Evolutionary conservation across 257 asterid genomes (phyloP), one percentile per base, ranked within the genome.

Genomic region (Echites panduratus): DNA sequence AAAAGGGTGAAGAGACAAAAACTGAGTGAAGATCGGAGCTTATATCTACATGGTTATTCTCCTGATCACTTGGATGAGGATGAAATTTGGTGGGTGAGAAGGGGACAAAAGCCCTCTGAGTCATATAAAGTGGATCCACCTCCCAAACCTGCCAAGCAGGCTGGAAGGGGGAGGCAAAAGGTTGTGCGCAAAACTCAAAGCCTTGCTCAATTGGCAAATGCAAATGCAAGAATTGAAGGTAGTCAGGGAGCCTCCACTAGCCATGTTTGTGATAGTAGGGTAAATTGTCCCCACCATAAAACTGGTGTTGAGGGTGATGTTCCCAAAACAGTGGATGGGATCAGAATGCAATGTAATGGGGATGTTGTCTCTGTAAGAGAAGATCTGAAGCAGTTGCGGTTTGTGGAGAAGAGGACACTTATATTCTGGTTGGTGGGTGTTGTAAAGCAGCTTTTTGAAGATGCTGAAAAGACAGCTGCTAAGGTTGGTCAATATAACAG

Each of bases 191-290:
- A 95, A 87, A 95, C 96, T 58, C 97, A 87, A 68, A 92, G 96
- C 80, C 98, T 95, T 78, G 96, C 98, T 32, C 99, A 95, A 66
- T 83, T 95, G 78, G 97, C 97, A 72, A 53, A 53, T n/a, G 89
- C 96, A 14, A 62, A 29, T 78, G 89, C 97, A 61, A 91, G 99
- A 78, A 90, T 95, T 83, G 99, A 92, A 82, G 88, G 97, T 79
- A 95, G 99, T 77, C 98, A 90, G 76, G 98, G 99, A 74, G 97
- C 99, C 76, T 92, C 99, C 45, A 85, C 97, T 1, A 95, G 99
- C 79, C 97, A 95, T 87, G 84, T 85, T 71, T 92, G 99, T 85
- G 98, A 92, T 81, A 89, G 78, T 77, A 89, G 84, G 88, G 68
- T 81, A 64, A 83, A 86, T 75, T 95, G 99, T 86, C 87, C 96